Evolutionary conservation across 2,329 filamentous ascomycete genomes (phyloP).

Genomic region (Lasiodiplodia gonubiensis): DNA sequence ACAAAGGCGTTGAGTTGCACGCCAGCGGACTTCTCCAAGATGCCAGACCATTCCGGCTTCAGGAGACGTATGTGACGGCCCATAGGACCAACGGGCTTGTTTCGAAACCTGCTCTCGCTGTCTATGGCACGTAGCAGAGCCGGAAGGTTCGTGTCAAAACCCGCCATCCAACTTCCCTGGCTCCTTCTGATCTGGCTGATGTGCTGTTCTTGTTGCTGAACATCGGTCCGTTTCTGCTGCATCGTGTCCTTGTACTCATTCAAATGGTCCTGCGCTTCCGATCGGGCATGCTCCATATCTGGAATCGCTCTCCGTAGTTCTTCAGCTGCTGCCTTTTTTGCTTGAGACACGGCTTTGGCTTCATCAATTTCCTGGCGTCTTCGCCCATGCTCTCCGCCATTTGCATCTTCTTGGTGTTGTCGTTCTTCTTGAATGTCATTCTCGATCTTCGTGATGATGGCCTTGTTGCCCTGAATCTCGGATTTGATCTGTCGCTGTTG

Average conservation of each 20-base stretch:
- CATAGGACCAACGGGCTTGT: conserved; percentile 81
- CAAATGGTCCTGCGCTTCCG: conserved; percentile 39
- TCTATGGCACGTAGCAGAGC: conserved; percentile 71
- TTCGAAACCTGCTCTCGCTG: conserved; percentile 69
- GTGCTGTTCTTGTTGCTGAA: conserved; percentile 57
- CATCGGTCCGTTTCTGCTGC: conserved; percentile 52
- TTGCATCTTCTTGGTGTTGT: conserved; percentile 63
- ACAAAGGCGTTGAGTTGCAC: conserved; percentile 75
- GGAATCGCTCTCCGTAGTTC: conserved; percentile 47
- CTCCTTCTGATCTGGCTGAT: conserved; percentile 62
- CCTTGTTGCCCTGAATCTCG: conserved; percentile 62
- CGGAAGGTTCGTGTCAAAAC: conserved; percentile 67
- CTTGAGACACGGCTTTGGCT: conserved; percentile 58
- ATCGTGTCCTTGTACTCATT: conserved; percentile 35
- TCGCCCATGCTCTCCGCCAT: conserved; percentile 70
- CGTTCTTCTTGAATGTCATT: conserved; percentile 61
- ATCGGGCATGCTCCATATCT: conserved; percentile 43
- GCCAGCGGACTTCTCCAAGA: conserved; percentile 81
- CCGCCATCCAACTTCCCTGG: conserved; percentile 65
- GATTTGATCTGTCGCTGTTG: conserved; percentile 65
- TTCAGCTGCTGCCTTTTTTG: conserved; percentile 52
- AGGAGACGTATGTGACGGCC: conserved; percentile 77
- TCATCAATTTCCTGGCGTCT: conserved; percentile 66
- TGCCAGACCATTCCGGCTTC: conserved; percentile 80
- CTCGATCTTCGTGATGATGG: conserved; percentile 54